phyloP scores from a whole-genome alignment of 108 stramenopile genomes.

The Cyclostephanos invisitatus region DNA sequence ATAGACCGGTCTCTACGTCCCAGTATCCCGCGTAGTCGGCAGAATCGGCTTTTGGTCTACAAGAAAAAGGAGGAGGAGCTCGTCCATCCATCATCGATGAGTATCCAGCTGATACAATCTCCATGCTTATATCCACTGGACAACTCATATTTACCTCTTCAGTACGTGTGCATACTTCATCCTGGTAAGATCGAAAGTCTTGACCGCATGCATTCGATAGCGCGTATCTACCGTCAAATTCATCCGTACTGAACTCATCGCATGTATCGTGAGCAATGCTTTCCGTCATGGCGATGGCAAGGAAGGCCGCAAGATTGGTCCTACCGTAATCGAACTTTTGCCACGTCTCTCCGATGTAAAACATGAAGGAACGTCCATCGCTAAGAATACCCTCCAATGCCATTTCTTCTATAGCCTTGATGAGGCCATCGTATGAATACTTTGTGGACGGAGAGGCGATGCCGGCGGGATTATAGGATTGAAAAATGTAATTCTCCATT shows the following conservation, averaged over 20 bases:
- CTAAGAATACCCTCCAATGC: neutral
- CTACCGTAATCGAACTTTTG: slow-evolving; percentile 24
- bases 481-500: neutral
- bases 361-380: slow-evolving; percentile 12
- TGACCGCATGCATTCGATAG: slow-evolving; percentile 44
- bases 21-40: slow-evolving; percentile 40
- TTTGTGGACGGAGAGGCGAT: slow-evolving; percentile 10
- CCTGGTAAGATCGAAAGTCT: slow-evolving; percentile 20
- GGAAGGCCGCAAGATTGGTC: slow-evolving; percentile 28
- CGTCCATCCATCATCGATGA: slow-evolving; percentile 8
- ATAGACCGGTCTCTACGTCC: slow-evolving; percentile 23
- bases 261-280: slow-evolving; percentile 43
- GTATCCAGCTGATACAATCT: slow-evolving; percentile 20
- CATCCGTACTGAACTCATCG: slow-evolving; percentile 30
- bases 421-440: slow-evolving; percentile 8
- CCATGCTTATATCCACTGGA: slow-evolving; percentile 29
- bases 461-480: slow-evolving; percentile 9
- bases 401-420: slow-evolving; percentile 15
- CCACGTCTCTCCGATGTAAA: slow-evolving; percentile 20
- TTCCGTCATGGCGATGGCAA: slow-evolving; percentile 40
- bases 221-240: slow-evolving; percentile 4
- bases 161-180: slow-evolving; percentile 25
- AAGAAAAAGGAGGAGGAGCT: slow-evolving; percentile 22
- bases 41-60: slow-evolving; percentile 21
- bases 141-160: slow-evolving; percentile 23